Evolutionary conservation across 495 filamentous ascomycete species (phyloP), one percentile per base, ranked within the genome.

Genomic region (Diplogelasinospora grovesii): DNA sequence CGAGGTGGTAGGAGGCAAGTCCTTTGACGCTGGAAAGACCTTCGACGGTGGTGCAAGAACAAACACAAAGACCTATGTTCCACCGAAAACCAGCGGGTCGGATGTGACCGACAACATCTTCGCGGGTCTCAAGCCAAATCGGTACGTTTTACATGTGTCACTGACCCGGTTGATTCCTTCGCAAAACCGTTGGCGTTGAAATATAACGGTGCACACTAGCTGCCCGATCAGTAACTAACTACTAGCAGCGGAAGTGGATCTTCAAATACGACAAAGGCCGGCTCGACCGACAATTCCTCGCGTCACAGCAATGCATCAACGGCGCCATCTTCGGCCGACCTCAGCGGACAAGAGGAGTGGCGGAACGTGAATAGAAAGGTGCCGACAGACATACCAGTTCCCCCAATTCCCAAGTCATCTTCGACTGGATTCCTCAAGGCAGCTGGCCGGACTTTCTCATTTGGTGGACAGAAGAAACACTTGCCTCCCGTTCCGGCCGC

Each of bases 391-490:
- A 70, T 77, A 33, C 78, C 79, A 10, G 59, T 71, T 16, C 81
- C 81, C 14, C 72, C 73, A 18, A 51, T 71, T 8, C 74, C 75
- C 2, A 76, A 73, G 33, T 67, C 73, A 33, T 54, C 57, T 13
- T 60, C 59, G 1, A 33, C 16, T 41, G 70, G 45, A 10, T 77
- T 82, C 11, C 57, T 87, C 15, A 79, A 77, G 45, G 70, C 80
- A 20, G 83, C 82, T 33, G 79, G 82, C 16, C 72, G 85, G 31
- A 82, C 85, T 0, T 83, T 89, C 44, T 89, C 85, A 0, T 87
- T 86, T 52, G 83, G 77, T 19, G 64, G 57, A n/a, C 68, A 69
- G 34, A 77, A 74, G 41, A 71, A 63, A 27, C 48, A 62, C 13
- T 25, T 66, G 3, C 64, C 70, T 4, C 63, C 70, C 5, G 68